phyloP scores from a whole-genome alignment of 768 basidiomycete genomes.

The Filobasidium floriforme region DNA sequence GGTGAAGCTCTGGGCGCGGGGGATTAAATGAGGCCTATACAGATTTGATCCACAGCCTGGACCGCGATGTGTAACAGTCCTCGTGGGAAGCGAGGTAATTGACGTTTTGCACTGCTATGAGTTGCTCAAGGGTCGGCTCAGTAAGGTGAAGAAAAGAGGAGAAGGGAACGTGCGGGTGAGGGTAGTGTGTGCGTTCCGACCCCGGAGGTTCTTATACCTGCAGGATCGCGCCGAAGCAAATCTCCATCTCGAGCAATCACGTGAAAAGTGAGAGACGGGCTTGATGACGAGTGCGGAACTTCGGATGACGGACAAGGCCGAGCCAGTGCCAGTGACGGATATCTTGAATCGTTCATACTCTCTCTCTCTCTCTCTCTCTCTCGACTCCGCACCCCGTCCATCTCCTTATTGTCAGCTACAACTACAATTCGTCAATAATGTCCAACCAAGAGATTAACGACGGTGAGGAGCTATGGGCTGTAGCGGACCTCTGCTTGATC shows the following conservation, averaged over 20 bases:
- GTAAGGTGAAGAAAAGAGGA: constrained; percentile 6
- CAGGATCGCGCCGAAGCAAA: neutral
- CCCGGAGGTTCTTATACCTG: neutral
- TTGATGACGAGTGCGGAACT: neutral
- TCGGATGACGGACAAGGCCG: neutral
- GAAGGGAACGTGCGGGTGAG: neutral
- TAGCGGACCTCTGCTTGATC: constrained; percentile 45
- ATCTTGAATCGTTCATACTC: too few relatives aligned
- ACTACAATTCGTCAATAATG: neutral
- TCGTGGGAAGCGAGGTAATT: too few relatives aligned
- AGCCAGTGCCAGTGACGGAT: neutral
- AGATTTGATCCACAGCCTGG: constrained; percentile 8
- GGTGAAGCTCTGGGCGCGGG: constrained; percentile 1
- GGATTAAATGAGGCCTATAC: constrained; percentile 7
- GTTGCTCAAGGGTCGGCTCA: constrained; percentile 1
- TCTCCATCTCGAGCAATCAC: neutral
- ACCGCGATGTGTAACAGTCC: neutral
- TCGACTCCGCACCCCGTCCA: neutral
- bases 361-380: too few relatives aligned
- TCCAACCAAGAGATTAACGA: neutral
- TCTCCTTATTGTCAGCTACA: neutral
- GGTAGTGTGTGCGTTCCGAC: too few relatives aligned
- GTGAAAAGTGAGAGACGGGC: neutral
- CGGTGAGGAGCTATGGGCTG: constrained; percentile 34
- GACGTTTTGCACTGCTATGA: neutral